Evolutionary conservation across 495 filamentous ascomycete genomes (phyloP), one percentile per base, ranked within the genome.

Genomic region (Xylaria venustula): DNA sequence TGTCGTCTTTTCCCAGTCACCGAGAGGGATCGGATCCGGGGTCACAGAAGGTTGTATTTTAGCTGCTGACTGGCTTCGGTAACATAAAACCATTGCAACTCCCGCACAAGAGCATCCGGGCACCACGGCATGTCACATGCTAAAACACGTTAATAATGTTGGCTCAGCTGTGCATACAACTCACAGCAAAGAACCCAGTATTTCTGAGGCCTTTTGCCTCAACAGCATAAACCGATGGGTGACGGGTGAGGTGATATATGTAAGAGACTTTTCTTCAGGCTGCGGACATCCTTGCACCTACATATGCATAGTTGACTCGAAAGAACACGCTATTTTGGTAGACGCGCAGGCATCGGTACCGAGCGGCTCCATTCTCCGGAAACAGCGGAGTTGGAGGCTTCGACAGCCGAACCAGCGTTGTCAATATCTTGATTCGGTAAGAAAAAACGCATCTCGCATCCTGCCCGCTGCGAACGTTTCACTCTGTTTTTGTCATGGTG

Each of bases 391-490:
- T 59, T 37, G 56, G 56, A 59, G 56, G 36, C 17, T 45, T 41
- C 20, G 46, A 48, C 26, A 59, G 56, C 54, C 54, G 54, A 58
- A 58, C 42, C 54, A 58, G 11, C 56, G 23, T 26, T 30, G 25
- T 41, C 56, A 50, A 32, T 30, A 42, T 59, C 44, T 59, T 59
- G 56, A 59, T 59, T 59, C 56, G 56, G 56, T 42, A 49, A 51
- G 32, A 57, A 36, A 22, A 20, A 22, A 20, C 14, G 36, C 32
- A 50, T 59, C 56, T 59, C 34, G 56, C 56, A 58, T 58, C 45
- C 14, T 20, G 42, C 44, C 32, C 42, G 45, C 55, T 25, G 44
- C 55, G 19, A 49, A 49, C 42, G 45, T 59, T 46, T 49, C 40
- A 42, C 46, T 59, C 8, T 9, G 2, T 41, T 26, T 40, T 49